phyloP scores from a whole-genome alignment of 768 basidiomycete species.

The Leucosporidium yakuticum region DNA sequence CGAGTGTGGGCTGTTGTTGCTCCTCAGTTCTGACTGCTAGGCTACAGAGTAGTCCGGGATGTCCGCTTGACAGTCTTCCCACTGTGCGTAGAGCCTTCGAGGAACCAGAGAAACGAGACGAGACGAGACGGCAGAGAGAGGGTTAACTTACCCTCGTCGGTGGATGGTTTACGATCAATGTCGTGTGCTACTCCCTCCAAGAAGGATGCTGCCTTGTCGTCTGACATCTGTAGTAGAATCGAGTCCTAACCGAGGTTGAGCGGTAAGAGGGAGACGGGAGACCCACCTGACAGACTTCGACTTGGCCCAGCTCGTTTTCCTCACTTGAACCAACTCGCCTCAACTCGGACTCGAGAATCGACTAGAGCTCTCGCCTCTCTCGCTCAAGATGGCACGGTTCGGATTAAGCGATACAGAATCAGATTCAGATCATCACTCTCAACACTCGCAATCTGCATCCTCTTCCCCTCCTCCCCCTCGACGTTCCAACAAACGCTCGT shows the following conservation, averaged over 20 bases:
- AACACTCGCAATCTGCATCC: not conserved
- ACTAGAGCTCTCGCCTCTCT: no score
- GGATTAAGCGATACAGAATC: constrained; percentile 1
- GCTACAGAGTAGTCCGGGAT: not conserved
- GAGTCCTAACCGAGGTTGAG: no score
- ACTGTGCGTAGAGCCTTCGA: not conserved
- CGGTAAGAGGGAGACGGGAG: not conserved
- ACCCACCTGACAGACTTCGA: not conserved
- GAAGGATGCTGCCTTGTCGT: not conserved
- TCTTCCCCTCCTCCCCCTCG: not conserved
- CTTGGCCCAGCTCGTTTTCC: not conserved
- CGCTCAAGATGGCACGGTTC: not conserved
- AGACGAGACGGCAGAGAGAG: not conserved
- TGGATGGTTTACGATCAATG: not conserved
- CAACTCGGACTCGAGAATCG: not conserved
- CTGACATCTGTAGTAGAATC: not conserved
- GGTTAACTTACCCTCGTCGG: not conserved
- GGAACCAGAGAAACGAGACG: not conserved
- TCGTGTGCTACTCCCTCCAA: not conserved
- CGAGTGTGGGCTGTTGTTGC: not conserved
- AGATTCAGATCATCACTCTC: not conserved
- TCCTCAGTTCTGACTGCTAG: not conserved
- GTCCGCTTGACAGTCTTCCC: not conserved
- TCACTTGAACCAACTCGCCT: not conserved
- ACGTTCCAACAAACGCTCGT: not conserved